phyloP scores from a whole-genome alignment of 2,329 filamentous ascomycete genomes.

The Alternaria dauci region DNA sequence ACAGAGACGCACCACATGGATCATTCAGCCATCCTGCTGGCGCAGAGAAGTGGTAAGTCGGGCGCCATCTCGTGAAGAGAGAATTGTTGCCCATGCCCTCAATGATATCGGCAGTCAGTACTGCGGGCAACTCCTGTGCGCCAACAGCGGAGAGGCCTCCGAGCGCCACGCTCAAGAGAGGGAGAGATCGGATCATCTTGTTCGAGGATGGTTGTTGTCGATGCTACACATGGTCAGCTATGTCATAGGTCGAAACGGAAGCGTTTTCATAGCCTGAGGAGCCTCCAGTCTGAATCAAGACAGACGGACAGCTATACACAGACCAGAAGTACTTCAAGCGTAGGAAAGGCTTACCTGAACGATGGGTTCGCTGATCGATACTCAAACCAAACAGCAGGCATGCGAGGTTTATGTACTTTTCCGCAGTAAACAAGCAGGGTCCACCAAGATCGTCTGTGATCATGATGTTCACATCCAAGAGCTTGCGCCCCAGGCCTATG shows the following conservation, averaged over 20 bases:
- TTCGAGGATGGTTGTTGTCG: slow-evolving; percentile 3
- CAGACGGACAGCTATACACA: neutral
- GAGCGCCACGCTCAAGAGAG: slow-evolving; percentile 38
- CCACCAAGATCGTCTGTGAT: slow-evolving; percentile 24
- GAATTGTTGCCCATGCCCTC: slow-evolving; percentile 55
- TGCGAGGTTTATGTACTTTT: slow-evolving; percentile 26
- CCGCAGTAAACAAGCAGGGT: slow-evolving; percentile 10
- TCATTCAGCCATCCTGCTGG: slow-evolving; percentile 60
- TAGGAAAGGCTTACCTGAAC: slow-evolving; percentile 4
- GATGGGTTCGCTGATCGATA: slow-evolving; percentile 12
- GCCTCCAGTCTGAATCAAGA: neutral
- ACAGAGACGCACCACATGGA: neutral
- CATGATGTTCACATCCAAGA: slow-evolving; percentile 20
- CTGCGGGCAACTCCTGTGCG: slow-evolving; percentile 38
- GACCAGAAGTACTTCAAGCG: neutral
- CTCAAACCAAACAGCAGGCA: slow-evolving; percentile 10
- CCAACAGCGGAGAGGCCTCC: slow-evolving; percentile 22
- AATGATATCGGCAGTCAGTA: slow-evolving; percentile 41
- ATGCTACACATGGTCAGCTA: slow-evolving; percentile 6
- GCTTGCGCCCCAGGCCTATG: slow-evolving; percentile 22
- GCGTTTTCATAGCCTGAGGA: neutral
- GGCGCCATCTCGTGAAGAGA: slow-evolving; percentile 60
- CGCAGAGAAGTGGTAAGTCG: slow-evolving; percentile 57
- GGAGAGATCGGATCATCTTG: slow-evolving; percentile 35
- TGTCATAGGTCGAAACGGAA: neutral